A percentile compares a stretch with the other conserved stretches of the same genome.
These are phyloP conservation scores for Tolypocladium pustulatum DNA, from an alignment of 2,329 filamentous ascomycete species.

Conservation along the genomic window DNA sequence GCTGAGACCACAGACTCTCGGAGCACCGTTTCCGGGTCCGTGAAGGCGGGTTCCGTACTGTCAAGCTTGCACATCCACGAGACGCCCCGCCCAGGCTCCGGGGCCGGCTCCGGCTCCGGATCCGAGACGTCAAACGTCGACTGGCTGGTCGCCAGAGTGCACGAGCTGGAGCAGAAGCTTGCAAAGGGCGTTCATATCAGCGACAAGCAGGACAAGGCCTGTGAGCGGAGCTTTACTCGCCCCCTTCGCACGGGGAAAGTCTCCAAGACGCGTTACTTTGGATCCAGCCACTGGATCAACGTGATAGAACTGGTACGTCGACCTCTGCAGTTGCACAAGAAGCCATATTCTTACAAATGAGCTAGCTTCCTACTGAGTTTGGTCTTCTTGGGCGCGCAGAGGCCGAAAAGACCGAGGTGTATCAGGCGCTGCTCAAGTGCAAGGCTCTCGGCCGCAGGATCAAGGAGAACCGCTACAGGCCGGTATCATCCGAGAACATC, in stretches of 20 bases:
- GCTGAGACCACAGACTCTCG: neutral
- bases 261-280: conserved; percentile 34
- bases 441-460: conserved; percentile 30
- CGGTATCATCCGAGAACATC: conserved; percentile 23
- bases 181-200: conserved; percentile 15
- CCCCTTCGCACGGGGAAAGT: conserved; percentile 21
- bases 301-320: conserved; percentile 27
- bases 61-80: neutral
- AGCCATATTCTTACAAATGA: neutral
- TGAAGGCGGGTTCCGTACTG: neutral
- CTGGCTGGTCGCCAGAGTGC: conserved; percentile 26
- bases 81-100: neutral
- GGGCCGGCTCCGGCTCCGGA: conserved; percentile 8
- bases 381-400: conserved; percentile 15
- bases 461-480: conserved; percentile 27
- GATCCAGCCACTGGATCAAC: conserved; percentile 41
- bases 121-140: conserved; percentile 17
- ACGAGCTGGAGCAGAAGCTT: conserved; percentile 33
- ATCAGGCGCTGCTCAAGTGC: conserved; percentile 23
- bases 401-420: conserved; percentile 17
- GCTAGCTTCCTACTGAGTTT: conserved; percentile 19
- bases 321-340: neutral
- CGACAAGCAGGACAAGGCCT: conserved; percentile 7
- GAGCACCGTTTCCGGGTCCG: neutral
- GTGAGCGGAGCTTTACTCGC: conserved; percentile 1